phyloP scores from a whole-genome alignment of 2,329 filamentous ascomycete genomes.

The Cercospora citrullina region DNA sequence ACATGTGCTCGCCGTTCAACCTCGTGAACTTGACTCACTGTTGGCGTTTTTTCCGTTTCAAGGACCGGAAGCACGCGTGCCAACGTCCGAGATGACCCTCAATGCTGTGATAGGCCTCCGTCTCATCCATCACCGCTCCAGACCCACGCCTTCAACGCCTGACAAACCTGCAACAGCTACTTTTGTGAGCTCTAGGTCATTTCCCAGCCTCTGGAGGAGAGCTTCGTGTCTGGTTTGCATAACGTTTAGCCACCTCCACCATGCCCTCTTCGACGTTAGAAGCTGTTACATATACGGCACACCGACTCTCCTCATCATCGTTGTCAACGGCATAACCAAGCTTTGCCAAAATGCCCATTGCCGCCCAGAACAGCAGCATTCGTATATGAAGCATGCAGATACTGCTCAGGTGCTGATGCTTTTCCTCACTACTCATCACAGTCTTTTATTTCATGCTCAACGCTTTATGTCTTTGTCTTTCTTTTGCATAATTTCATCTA shows the following conservation, averaged over 20 bases:
- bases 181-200: neutral
- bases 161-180: neutral
- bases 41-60: neutral
- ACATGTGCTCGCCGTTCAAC: neutral
- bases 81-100: neutral
- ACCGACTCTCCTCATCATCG: constrained; percentile 3
- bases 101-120: neutral
- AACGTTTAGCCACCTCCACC: neutral
- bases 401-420: neutral
- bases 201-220: neutral
- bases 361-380: neutral
- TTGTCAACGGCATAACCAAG: constrained; percentile 6
- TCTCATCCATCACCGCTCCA: neutral
- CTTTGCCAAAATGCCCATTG: neutral
- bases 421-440: neutral
- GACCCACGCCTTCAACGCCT: neutral
- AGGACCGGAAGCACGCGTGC: neutral
- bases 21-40: neutral
- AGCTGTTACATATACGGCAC: constrained; percentile 2
- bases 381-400: constrained; percentile 1
- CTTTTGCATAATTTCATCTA: neutral
- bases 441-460: neutral
- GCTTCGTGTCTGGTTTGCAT: neutral
- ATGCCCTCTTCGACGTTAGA: constrained; percentile 3
- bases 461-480: constrained; percentile 1